A percentile compares a stretch with the other conserved stretches of the same genome.
These are phyloP conservation scores for Porogramme epimiltina DNA, from an alignment of 1,284 basidiomycete species.

Conservation along the genomic window DNA sequence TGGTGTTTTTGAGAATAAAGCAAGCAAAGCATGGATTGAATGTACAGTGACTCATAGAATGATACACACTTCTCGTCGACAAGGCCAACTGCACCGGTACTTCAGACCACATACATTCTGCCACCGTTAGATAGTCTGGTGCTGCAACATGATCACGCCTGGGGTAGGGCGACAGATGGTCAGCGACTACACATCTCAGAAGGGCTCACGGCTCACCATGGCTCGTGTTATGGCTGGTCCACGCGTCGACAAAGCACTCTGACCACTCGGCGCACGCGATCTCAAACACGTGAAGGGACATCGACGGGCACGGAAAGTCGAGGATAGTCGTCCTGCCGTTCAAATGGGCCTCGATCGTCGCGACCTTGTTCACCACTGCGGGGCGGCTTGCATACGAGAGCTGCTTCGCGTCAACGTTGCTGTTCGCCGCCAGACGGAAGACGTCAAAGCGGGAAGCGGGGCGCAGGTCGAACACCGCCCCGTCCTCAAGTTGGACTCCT, in stretches of 20 bases:
- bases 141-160: too few relatives aligned
- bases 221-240: conserved; percentile 13
- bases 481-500: not conserved
- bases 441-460: conserved; percentile 10
- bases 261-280: conserved; percentile 5
- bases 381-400: conserved; percentile 17
- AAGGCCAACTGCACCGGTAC: too few relatives aligned
- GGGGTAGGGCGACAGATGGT: too few relatives aligned
- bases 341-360: not conserved
- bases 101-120: too few relatives aligned
- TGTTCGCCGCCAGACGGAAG: conserved; percentile 5
- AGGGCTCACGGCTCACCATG: conserved; percentile 1
- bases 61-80: too few relatives aligned
- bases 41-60: too few relatives aligned
- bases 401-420: conserved; percentile 8
- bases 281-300: conserved; percentile 12
- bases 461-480: conserved; percentile 7
- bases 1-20: too few relatives aligned
- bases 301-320: conserved; percentile 8
- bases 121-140: too few relatives aligned
- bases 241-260: conserved; percentile 11
- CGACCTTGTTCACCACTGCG: conserved; percentile 2
- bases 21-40: too few relatives aligned
- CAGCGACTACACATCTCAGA: too few relatives aligned
- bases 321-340: not conserved